Base-by-base conservation (phyloP, 768 basidiomycete genomes). In the Rhizopogon vulgaris region DNA sequence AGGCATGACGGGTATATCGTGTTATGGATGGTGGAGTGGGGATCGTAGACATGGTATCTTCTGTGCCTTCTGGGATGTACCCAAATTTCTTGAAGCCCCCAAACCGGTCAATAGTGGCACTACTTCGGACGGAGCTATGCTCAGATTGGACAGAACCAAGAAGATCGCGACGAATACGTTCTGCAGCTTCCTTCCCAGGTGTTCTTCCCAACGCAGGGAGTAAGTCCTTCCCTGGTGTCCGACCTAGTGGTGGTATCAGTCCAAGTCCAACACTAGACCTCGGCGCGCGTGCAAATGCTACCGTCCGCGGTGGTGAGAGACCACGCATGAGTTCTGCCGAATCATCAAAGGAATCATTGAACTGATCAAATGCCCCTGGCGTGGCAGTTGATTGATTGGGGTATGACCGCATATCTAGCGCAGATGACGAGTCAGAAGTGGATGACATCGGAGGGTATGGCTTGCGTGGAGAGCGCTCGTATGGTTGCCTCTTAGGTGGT, bases 21-120 rank as follows among this genome's bases (percentile, higher is more conserved):
- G 84, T 80, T 12, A 90, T 71, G 0, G 86, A 87, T 25, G 87
- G 87, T 6, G 85, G 84, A 2, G 83, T 81, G 1, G 83, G 78
- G 49, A 86, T 76, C 12, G 82, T 81, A 66, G 83, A 85, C 75
- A 82, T 75, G 52, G 79, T 87, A 22, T 84, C 82, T 56, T 82
- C 84, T 50, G 55, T 66, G 54, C 15, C 34, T 12, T 50, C 15
- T 5, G 38, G 25, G n/a, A 48, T n/a, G 8, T 67, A 69, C 28
- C 63, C 63, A 51, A 58, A 66, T 24, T 58, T 64, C 51, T 63
- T 67, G 27, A 63, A 69, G 42, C 60, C 58, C 52, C 55, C 60
- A 46, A 24, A 46, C 18, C 45, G 45, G 45, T 46, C 45, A 28
- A 56, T 58, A n/a, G 58, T 51, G 8, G 53, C 47, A 10, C 41